Percentiles rank a stretch among this genome's conserved stretches.
Conservation (phyloP, 2,329 filamentous ascomycete genomes). For the Xylariomycetidae sp. region DNA sequence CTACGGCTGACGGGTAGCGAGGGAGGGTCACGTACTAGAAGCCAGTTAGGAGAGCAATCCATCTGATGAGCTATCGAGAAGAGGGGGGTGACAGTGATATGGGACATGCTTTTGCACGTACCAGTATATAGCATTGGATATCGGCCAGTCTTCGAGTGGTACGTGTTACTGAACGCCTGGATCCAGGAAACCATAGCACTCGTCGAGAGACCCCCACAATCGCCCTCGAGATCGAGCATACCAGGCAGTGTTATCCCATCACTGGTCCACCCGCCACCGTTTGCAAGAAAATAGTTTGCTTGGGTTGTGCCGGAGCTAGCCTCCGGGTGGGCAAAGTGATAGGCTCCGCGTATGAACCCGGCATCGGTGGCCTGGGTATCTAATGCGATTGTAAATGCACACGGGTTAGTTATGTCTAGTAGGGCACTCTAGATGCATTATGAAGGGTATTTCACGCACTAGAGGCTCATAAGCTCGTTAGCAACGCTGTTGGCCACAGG, state of each 20-base stretch:
- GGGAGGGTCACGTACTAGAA: too few species aligned
- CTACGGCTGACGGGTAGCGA: too few species aligned
- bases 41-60: too few species aligned
- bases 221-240: constrained; percentile 51
- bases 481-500: too few species aligned
- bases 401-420: too few species aligned
- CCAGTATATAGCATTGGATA: constrained; percentile 52
- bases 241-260: constrained; percentile 53
- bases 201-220: constrained; percentile 42
- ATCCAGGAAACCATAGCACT: constrained; percentile 49
- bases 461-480: too few species aligned
- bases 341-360: constrained; percentile 49
- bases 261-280: constrained; percentile 50
- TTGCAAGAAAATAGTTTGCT: constrained; percentile 45
- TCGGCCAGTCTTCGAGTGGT: constrained; percentile 38
- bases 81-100: too few species aligned
- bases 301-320: constrained; percentile 40
- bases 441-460: constrained; percentile 31
- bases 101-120: too few species aligned
- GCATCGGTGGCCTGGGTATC: constrained; percentile 44
- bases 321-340: constrained; percentile 50
- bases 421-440: too few species aligned
- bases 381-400: too few species aligned
- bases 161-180: constrained; percentile 46
- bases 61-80: too few species aligned